Percentiles rank a stretch among this genome's conserved stretches.
Evolutionary conservation across 371 early-diverging fungal species (phyloP).

Genomic region (Nematocida sp.): DNA sequence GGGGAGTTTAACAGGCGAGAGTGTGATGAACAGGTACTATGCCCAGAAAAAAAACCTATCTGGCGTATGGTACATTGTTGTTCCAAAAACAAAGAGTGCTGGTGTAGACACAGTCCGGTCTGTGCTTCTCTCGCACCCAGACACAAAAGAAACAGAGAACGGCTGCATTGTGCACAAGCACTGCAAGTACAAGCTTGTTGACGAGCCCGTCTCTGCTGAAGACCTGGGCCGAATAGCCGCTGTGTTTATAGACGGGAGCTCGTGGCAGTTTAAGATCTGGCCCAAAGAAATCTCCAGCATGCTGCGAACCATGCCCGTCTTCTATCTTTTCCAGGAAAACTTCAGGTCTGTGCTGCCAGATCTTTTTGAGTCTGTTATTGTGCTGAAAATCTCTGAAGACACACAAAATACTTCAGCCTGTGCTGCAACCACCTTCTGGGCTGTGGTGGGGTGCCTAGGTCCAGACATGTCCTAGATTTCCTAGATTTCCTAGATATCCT

Average conservation of each 20-base stretch:
- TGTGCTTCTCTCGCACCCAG: neutral
- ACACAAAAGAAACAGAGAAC: neutral
- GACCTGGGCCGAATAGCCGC: conserved; percentile 5
- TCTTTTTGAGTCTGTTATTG: neutral
- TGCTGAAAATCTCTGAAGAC: neutral
- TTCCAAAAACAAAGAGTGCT: neutral
- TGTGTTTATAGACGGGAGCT: conserved; percentile 32
- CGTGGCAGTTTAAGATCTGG: conserved; percentile 45
- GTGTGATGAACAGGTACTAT: neutral
- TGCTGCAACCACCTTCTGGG: conserved; percentile 34
- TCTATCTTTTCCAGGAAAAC: conserved; percentile 1
- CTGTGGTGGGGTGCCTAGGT: neutral
- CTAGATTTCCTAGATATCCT: neutral
- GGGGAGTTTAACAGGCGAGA: neutral
- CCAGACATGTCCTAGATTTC: neutral
- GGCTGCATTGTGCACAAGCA: neutral
- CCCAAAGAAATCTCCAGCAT: neutral
- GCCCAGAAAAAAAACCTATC: neutral
- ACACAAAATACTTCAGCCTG: neutral
- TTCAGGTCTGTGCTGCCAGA: neutral
- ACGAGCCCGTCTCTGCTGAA: neutral
- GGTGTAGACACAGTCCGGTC: neutral
- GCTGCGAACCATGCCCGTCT: conserved; percentile 4
- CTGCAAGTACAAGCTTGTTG: neutral
- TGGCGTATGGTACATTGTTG: conserved; percentile 30